Evolutionary conservation across 1,284 basidiomycete species (phyloP).

Genomic region (Schizopora paradoxa): DNA sequence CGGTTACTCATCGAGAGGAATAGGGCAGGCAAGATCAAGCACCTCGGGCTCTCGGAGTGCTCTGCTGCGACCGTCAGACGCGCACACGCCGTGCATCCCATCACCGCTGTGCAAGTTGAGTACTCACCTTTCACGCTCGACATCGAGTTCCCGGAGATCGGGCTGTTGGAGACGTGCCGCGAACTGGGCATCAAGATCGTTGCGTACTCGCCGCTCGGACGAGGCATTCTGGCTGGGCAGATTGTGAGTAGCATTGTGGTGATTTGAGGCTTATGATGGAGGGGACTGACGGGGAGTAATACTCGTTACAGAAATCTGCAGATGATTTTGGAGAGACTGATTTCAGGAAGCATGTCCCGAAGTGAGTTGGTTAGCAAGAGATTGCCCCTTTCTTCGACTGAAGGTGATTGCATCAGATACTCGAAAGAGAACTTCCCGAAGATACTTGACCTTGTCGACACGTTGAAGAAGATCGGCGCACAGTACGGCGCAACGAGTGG

Average conservation of each 20-base stretch:
- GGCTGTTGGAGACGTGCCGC: slow-evolving; percentile 25
- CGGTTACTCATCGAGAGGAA: background rate
- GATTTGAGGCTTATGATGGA: background rate
- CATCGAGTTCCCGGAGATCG: slow-evolving; percentile 26
- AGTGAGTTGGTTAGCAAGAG: slow-evolving; percentile 10
- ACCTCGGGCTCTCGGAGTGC: slow-evolving; percentile 43
- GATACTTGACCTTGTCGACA: slow-evolving; percentile 37
- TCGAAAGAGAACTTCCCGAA: slow-evolving; percentile 37
- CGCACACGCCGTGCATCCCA: slow-evolving; percentile 35
- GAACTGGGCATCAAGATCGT: slow-evolving; percentile 31
- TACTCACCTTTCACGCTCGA: slow-evolving; percentile 37
- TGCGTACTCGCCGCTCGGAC: slow-evolving; percentile 40
- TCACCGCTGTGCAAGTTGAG: slow-evolving; percentile 43
- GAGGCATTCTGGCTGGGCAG: slow-evolving; percentile 39
- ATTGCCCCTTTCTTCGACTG: background rate
- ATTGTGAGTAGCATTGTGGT: slow-evolving; percentile 24
- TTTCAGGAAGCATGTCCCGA: slow-evolving; percentile 24
- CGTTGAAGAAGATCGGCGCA: slow-evolving; percentile 29
- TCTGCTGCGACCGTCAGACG: slow-evolving; percentile 39
- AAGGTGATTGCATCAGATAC: too few relatives aligned
- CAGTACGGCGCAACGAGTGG: slow-evolving; percentile 33
- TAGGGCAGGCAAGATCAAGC: slow-evolving; percentile 36
- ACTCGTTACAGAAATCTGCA: slow-evolving; percentile 26
- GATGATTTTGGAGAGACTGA: slow-evolving; percentile 40
- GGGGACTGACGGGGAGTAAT: background rate